Percentiles rank a stretch among this genome's conserved stretches.
Evolutionary conservation across 768 basidiomycete genomes (phyloP).

Genomic region (Podaxis mareebaensis): DNA sequence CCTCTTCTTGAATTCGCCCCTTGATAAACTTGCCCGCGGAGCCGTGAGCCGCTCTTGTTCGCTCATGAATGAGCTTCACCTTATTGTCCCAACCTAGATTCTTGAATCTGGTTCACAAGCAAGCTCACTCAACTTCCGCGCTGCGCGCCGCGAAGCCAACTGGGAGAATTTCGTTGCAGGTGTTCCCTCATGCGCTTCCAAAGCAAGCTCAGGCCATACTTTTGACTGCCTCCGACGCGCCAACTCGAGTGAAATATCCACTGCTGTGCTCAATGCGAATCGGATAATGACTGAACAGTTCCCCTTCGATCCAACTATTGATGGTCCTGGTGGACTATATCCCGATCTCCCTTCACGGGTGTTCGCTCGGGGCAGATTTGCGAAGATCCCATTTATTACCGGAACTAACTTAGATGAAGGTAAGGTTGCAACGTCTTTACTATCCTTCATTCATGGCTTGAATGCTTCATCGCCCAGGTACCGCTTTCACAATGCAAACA

Average conservation of each 20-base stretch:
- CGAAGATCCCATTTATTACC: conserved; percentile 45
- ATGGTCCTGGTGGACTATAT: conserved; percentile 40
- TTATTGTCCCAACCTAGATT: conserved; percentile 29
- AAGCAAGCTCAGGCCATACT: conserved; percentile 27
- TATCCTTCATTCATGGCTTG: background rate
- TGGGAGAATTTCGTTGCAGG: conserved; percentile 41
- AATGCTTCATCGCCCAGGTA: conserved; percentile 27
- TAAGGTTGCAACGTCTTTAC: conserved; percentile 18
- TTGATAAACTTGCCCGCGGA: conserved; percentile 34
- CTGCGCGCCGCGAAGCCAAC: conserved; percentile 31
- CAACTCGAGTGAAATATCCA: conserved; percentile 24
- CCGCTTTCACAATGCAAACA: conserved; percentile 31
- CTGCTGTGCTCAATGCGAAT: conserved; percentile 20
- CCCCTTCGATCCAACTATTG: conserved; percentile 40
- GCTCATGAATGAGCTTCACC: background rate
- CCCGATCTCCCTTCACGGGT: conserved; percentile 39
- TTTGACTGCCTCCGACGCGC: conserved; percentile 34
- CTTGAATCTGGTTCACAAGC: conserved; percentile 42
- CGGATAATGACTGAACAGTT: conserved; percentile 19
- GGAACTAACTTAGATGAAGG: conserved; percentile 50
- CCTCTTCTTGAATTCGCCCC: conserved; percentile 35
- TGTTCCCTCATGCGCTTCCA: conserved; percentile 33
- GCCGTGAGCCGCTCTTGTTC: conserved; percentile 22
- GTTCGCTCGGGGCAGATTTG: conserved; percentile 25
- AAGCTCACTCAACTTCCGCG: conserved; percentile 30